Evolutionary conservation across 176 grass and related monocot genomes (phyloP).

Genomic region (Tuctoria greenei): DNA sequence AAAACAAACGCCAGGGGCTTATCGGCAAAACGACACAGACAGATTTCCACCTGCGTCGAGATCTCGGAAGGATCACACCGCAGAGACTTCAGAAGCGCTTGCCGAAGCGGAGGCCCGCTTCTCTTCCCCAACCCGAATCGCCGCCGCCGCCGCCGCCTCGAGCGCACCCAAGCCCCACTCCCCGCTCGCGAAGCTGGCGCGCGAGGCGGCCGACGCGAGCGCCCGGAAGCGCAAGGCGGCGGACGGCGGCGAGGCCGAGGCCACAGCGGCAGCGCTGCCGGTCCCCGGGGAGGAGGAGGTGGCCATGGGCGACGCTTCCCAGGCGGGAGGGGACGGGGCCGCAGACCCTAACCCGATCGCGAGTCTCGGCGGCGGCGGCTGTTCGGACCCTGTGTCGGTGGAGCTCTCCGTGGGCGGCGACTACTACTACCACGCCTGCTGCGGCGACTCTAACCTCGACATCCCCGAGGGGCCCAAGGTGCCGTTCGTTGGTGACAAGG

Average conservation of each 20-base stretch:
- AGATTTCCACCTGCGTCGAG: slow-evolving; percentile 32
- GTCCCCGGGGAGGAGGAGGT: slow-evolving; percentile 30
- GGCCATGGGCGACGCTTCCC: slow-evolving; percentile 38
- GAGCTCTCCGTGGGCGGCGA: slow-evolving; percentile 52
- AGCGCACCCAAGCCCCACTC: not conserved
- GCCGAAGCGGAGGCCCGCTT: not conserved
- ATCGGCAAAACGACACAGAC: slow-evolving; percentile 29
- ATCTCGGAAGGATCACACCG: slow-evolving; percentile 38
- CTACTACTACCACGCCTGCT: slow-evolving; percentile 60
- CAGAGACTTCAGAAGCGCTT: slow-evolving; percentile 13
- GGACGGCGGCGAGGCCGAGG: slow-evolving; percentile 32
- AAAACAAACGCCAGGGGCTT: not conserved
- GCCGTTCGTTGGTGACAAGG: slow-evolving; percentile 75
- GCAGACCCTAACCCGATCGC: slow-evolving; percentile 42
- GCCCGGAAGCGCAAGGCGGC: slow-evolving; percentile 81
- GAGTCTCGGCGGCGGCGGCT: not conserved
- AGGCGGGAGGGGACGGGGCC: slow-evolving; percentile 5
- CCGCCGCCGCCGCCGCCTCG: slow-evolving; percentile 13
- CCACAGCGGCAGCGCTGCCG: not conserved
- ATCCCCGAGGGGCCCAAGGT: slow-evolving; percentile 64
- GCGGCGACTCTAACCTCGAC: slow-evolving; percentile 49
- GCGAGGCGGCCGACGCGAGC: slow-evolving; percentile 86
- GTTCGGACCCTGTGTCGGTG: slow-evolving; percentile 46
- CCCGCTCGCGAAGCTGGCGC: slow-evolving; percentile 66
- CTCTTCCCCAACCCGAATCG: slow-evolving; percentile 35